phyloP scores from a whole-genome alignment of 2,329 filamentous ascomycete genomes.

The Elsinoe arachidis region DNA sequence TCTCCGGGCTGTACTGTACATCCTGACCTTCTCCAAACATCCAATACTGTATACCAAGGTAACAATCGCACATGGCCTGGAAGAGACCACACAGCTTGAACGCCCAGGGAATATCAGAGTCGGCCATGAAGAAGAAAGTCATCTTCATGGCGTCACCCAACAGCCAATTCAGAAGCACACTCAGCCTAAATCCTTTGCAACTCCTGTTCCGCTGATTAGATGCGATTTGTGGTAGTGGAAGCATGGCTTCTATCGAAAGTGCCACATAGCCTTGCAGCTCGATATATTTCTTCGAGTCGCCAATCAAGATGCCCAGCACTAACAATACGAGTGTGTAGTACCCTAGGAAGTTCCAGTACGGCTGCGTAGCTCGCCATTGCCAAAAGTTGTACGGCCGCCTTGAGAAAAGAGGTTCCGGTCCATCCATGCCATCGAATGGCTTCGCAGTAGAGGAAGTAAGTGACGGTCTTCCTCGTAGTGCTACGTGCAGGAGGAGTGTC shows the following conservation, averaged over 20 bases:
- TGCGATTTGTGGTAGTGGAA: conserved; percentile 70
- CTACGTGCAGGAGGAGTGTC: conserved; percentile 51
- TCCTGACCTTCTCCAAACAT: conserved; percentile 53
- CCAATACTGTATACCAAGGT: conserved; percentile 66
- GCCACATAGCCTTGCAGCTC: conserved; percentile 63
- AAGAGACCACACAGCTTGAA: conserved; percentile 80
- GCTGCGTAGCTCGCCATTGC: conserved; percentile 67
- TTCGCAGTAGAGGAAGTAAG: conserved; percentile 29
- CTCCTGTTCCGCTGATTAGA: conserved; percentile 60
- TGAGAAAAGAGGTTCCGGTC: conserved; percentile 18
- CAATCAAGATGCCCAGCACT: conserved; percentile 58
- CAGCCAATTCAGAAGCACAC: conserved; percentile 69
- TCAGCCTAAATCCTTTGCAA: conserved; percentile 69
- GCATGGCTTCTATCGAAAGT: conserved; percentile 68
- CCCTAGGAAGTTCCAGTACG: conserved; percentile 71
- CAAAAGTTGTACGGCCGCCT: conserved; percentile 66
- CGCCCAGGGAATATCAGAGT: conserved; percentile 59
- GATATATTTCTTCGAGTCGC: conserved; percentile 53
- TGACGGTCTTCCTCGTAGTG: conserved; percentile 47
- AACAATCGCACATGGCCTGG: conserved; percentile 66
- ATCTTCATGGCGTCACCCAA: conserved; percentile 79
- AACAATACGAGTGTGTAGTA: conserved; percentile 57
- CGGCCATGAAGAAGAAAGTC: conserved; percentile 64
- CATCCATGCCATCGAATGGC: conserved; percentile 51
- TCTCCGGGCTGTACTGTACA: conserved; percentile 10